Evolutionary conservation across 1,284 basidiomycete genomes (phyloP).

Genomic region (Trichosporon sp.): DNA sequence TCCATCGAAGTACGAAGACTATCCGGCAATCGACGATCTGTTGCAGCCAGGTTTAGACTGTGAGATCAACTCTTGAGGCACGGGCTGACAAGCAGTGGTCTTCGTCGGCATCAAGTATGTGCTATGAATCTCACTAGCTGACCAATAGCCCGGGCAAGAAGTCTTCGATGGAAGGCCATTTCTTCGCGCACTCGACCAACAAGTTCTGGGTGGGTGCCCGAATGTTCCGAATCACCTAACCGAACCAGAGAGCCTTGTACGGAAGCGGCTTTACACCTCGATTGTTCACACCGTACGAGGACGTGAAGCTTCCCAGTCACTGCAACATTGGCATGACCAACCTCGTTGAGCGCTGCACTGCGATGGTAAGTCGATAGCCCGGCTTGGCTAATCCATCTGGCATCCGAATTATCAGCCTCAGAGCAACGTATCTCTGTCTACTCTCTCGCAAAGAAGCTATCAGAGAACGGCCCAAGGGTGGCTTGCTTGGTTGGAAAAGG

Average conservation of each 20-base stretch:
- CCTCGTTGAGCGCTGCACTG: constrained; percentile 57
- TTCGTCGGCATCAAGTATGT: constrained; percentile 64
- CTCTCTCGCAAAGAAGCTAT: constrained; percentile 56
- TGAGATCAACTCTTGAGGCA: neutral
- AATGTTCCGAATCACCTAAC: constrained; percentile 33
- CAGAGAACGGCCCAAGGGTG: constrained; percentile 54
- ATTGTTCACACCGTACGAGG: constrained; percentile 39
- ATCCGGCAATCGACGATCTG: neutral
- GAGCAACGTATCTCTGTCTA: constrained; percentile 56
- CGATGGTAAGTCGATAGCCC: constrained; percentile 48
- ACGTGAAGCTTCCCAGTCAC: constrained; percentile 27
- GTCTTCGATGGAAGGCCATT: constrained; percentile 61
- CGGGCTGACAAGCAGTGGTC: constrained; percentile 49
- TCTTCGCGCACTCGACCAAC: constrained; percentile 67
- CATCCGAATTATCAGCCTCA: constrained; percentile 55
- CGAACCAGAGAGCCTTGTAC: neutral
- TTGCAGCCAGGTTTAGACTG: constrained; percentile 4
- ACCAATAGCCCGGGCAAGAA: constrained; percentile 55
- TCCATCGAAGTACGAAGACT: neutral
- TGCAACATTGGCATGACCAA: constrained; percentile 60
- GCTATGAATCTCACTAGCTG: neutral
- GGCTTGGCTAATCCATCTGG: neutral
- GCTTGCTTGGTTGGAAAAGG: constrained; percentile 68
- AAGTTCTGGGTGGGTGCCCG: constrained; percentile 51
- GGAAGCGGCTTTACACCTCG: constrained; percentile 54